These are phyloP conservation scores for Escallonia rubra DNA, from an alignment of 129 eudicot species.

Conservation along the genomic window DNA sequence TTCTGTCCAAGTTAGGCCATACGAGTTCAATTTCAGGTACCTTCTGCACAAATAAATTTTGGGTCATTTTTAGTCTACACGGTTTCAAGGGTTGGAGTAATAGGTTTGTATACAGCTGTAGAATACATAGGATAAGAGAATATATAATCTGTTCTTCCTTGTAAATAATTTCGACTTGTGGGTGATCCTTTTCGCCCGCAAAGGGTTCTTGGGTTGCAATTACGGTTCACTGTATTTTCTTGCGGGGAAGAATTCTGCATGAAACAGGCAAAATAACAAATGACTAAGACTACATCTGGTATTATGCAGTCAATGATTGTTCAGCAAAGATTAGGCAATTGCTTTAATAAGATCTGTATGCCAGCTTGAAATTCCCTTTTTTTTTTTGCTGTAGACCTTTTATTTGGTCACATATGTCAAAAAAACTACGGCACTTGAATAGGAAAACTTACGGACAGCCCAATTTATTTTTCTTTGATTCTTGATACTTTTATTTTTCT, in stretches of 20 bases:
- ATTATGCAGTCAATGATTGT: neutral
- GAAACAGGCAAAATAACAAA: conserved; percentile 4
- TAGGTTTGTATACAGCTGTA: conserved; percentile 38
- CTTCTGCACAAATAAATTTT: conserved; percentile 45
- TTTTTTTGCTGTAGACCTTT: neutral
- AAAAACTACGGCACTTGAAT: neutral
- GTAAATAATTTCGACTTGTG: conserved; percentile 20
- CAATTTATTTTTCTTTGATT: neutral
- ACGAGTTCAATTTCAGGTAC: conserved; percentile 79
- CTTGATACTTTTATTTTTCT: neutral
- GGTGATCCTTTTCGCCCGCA: neutral
- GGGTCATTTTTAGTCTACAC: conserved; percentile 1
- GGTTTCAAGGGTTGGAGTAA: conserved; percentile 11
- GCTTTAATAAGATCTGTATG: neutral
- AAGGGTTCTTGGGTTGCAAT: conserved; percentile 1
- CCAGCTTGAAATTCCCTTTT: neutral
- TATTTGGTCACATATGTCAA: neutral
- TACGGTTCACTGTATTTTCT: conserved; percentile 6
- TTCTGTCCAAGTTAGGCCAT: conserved; percentile 49
- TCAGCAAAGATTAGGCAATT: neutral
- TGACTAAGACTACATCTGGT: neutral
- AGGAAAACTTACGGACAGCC: too few species aligned
- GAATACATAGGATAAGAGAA: conserved; percentile 32
- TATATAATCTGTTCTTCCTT: conserved; percentile 28
- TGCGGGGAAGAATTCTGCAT: neutral